These are phyloP conservation scores for Sclerotinia subarctica DNA, from an alignment of 2,329 filamentous ascomycete species.

Conservation along the genomic window DNA sequence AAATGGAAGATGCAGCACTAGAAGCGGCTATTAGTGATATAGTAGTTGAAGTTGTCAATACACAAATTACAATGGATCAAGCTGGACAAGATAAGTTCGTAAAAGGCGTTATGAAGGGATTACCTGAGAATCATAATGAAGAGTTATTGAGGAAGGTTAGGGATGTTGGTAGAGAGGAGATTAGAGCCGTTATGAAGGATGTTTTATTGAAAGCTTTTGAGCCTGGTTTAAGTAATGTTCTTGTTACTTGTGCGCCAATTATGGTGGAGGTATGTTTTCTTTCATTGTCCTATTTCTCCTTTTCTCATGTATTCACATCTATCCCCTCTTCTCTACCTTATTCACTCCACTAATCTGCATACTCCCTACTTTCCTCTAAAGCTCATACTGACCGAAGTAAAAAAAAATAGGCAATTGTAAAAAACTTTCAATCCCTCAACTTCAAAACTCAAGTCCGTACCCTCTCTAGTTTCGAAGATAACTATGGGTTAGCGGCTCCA, in stretches of 20 bases:
- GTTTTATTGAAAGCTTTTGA: conserved; percentile 78
- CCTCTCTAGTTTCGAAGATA: conserved; percentile 79
- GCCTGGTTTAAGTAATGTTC: conserved; percentile 75
- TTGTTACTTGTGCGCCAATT: conserved; percentile 82
- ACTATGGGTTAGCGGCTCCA: conserved; percentile 70
- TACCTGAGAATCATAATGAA: conserved; percentile 75
- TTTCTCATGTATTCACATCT: neutral
- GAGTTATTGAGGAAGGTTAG: conserved; percentile 74
- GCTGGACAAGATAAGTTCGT: conserved; percentile 84
- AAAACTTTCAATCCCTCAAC: conserved; percentile 69
- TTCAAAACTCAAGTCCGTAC: conserved; percentile 75
- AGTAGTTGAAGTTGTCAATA: conserved; percentile 80
- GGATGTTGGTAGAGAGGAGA: conserved; percentile 70
- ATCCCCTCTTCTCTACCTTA: conserved; percentile 15
- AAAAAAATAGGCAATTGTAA: conserved; percentile 62
- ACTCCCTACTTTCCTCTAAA: neutral
- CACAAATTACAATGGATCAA: conserved; percentile 78
- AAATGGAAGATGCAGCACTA: conserved; percentile 66
- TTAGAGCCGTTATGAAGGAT: conserved; percentile 69
- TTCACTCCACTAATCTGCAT: neutral
- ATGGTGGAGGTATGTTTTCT: conserved; percentile 70
- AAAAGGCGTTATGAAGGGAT: conserved; percentile 70
- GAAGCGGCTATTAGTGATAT: conserved; percentile 90
- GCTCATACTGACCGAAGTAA: conserved; percentile 7
- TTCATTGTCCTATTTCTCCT: neutral